phyloP scores from a whole-genome alignment of 2,329 filamentous ascomycete species.

The Colletotrichum sp. region DNA sequence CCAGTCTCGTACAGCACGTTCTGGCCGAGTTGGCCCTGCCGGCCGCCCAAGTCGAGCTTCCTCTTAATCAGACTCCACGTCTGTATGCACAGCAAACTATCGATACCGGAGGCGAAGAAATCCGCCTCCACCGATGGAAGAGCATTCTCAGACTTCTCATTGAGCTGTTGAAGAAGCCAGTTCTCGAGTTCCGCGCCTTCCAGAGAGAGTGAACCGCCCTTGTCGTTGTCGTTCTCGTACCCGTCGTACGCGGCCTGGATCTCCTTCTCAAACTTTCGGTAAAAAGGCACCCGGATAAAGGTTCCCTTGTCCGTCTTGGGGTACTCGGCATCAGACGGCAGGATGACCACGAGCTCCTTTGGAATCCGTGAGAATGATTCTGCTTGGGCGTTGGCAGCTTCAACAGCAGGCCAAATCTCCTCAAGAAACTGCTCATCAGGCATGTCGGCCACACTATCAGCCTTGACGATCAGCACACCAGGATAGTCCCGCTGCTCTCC shows the following conservation, averaged over 20 bases:
- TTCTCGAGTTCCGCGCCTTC: conserved; percentile 30
- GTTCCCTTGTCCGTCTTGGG: conserved; percentile 51
- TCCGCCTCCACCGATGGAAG: conserved; percentile 25
- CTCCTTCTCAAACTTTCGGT: conserved; percentile 36
- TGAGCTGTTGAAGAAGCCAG: neutral
- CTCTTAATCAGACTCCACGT: conserved; percentile 43
- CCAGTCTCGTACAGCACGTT: conserved; percentile 48
- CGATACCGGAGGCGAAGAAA: conserved; percentile 48
- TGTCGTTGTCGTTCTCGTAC: neutral
- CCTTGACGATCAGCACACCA: conserved; percentile 35
- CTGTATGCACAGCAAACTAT: conserved; percentile 50
- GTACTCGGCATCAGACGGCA: conserved; percentile 36
- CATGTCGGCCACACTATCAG: conserved; percentile 26
- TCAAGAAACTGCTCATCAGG: conserved; percentile 37
- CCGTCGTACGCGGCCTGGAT: conserved; percentile 25
- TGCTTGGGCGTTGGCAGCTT: conserved; percentile 39
- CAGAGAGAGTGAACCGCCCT: conserved; percentile 25
- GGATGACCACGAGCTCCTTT: conserved; percentile 40
- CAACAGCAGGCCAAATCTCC: conserved; percentile 24
- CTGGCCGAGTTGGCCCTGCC: conserved; percentile 23
- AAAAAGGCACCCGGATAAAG: conserved; percentile 47
- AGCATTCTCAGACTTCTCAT: neutral
- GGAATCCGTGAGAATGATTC: conserved; percentile 49
- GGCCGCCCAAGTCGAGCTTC: conserved; percentile 37
- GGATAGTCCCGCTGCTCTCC: conserved; percentile 35